Base-by-base conservation (phyloP, 169 alveolate species). In the Cryptosporidium xiaoi region DNA sequence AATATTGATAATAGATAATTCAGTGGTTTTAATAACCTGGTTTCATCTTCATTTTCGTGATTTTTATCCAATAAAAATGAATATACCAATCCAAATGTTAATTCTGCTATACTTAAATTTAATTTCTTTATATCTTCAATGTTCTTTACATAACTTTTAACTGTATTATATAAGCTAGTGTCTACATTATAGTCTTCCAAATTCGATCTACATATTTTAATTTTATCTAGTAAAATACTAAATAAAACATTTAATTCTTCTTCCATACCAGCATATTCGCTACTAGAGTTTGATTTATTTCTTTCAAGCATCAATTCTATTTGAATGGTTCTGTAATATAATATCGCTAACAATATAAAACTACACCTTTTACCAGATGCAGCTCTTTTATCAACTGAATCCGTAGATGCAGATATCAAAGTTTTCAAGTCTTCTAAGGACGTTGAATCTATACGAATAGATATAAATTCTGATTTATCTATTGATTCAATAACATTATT, bases 251-350 rank as follows among this genome's bases (percentile, higher is more conserved):
- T 40, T 40, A 40, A 40, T 6, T 40, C 13, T 40, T 40, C 13
- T 40, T 40, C 48, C 4, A 40, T 0, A 8, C 13, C 10, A 40
- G 0, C 10, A 15, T n/a, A 15, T 15, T 15, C 27, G 6, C 7
- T 4, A 7, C 1, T 6, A 53, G 1, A 53, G 4, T n/a, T 65
- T 44, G 16, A 36, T 0, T 51, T 51, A 8, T 1, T 62, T 0
- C n/a, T 15, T 13, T 24, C 20, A 13, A 13, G 31, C 1, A 68
- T 18, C 16, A 68, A 8, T 16, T 68, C 36, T 15, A 68, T 29
- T 34, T 51, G 65, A 24, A 68, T 20, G 27, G 18, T 6, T 34
- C 66, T 68, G n/a, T 50, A 68, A 51, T 51, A 68, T 5, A 50
- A 51, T 51, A 68, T 6, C 10, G 66, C 10, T 5, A 68, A 53